Conservation (phyloP, 2,329 filamentous ascomycete species). For the Fusarium globosum region DNA sequence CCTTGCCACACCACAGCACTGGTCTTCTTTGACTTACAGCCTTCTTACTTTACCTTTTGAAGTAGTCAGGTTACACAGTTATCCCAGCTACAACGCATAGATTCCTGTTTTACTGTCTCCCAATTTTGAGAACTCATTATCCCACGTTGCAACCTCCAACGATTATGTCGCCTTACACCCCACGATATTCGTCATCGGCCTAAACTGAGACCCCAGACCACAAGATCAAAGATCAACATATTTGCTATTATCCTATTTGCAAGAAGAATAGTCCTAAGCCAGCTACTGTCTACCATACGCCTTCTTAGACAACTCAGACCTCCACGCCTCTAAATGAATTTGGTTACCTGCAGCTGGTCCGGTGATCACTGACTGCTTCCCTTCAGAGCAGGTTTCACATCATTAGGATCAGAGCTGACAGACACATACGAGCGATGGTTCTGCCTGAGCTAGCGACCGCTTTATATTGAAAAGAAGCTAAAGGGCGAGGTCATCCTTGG, state of each 20-base stretch:
- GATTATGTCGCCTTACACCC: slow-evolving; percentile 42
- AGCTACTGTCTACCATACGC: slow-evolving; percentile 1
- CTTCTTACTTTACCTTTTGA: not conserved
- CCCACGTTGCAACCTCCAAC: not conserved
- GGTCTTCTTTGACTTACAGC: not conserved
- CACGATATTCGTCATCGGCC: slow-evolving; percentile 44
- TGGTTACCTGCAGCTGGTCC: slow-evolving; percentile 7
- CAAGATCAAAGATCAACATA: slow-evolving; percentile 16
- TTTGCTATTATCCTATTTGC: slow-evolving; percentile 28
- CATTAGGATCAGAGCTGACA: not conserved
- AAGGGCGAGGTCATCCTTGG: not conserved
- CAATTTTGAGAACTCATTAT: slow-evolving; percentile 1
- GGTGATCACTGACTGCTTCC: slow-evolving; percentile 10
- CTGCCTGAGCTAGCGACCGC: not conserved
- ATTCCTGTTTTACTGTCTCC: not conserved
- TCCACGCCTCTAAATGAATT: slow-evolving; percentile 21
- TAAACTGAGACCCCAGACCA: slow-evolving; percentile 28
- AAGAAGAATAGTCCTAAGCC: slow-evolving; percentile 10
- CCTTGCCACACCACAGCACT: not conserved
- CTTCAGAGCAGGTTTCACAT: not conserved
- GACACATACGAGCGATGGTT: not conserved
- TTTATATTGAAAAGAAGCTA: not conserved
- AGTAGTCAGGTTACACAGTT: not conserved
- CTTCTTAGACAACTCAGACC: slow-evolving; percentile 20
- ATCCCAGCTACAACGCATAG: not conserved